Evolutionary conservation across 176 grass and related monocot genomes (phyloP), one percentile per base, ranked within the genome.

Genomic region (Oryza punctata): DNA sequence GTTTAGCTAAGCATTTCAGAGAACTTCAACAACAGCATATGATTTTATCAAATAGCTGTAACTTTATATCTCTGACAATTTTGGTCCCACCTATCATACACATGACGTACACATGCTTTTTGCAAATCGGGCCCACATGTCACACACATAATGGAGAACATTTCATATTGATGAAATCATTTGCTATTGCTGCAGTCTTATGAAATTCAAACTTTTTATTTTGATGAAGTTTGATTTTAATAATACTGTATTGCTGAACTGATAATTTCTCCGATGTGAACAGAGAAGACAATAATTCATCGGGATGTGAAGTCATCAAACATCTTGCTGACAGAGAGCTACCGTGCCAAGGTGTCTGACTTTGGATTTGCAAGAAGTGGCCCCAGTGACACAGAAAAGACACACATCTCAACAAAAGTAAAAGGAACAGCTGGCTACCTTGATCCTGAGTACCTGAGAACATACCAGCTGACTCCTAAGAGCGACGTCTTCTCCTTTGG

Each of bases 251-350:
- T 44, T 84, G 12, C 47, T 63, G 32, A 70, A 63, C 16, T 84
- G 32, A 82, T 38, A 79, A 74, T 21, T 63, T 82, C 1, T 90
- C 27, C 67, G 29, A 10, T 88, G 37, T 90, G 65, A 65, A 85
- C 91, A 99, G 96, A 99, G 75, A 99, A 92, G 88, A 99, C 93
- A 0, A 99, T 99, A 91, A 99, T 99, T 78, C 96, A 99, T 73
- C 93, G 96, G 9, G 96, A 99, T 85, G 96, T 99, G 26, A 99
- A 99, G 86, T 99, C 96, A 43, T 99, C 96, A 43, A 99, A 99
- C 78, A 99, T 99, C 87, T 88, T 99, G 38, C 85, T 99, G 24
- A 99, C 97, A 32, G 97, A 99, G 60, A 92, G 83, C 81, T 99
- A 90, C 64, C 90, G 97, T 12, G 93, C 91, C 28, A 99, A 99